Base-by-base conservation (phyloP, 2,329 filamentous ascomycete species). In the Stromatinia cepivora region DNA sequence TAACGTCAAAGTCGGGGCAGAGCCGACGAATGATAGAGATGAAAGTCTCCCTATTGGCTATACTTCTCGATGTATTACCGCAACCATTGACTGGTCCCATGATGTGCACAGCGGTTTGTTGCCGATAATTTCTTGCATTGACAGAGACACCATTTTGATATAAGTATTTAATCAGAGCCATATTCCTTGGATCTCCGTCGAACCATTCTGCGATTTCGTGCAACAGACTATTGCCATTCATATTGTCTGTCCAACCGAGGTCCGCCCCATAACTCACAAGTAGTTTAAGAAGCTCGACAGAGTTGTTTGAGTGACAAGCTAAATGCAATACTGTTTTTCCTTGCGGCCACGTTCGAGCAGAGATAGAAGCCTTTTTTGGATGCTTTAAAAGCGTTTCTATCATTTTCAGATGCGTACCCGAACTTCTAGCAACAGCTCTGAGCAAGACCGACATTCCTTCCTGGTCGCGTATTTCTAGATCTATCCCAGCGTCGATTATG, bases 271-370 rank as follows among this genome's bases (percentile, higher is more conserved):
- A 46, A 15, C 28, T 56, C 34, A 71, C n/a, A 31, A 72, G 20
- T n/a, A 54, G 13, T 20, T 68, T 39, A n/a, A 72, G 56, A 34
- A 67, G 20, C 11, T 39, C 17, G 8, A 54, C 7, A 11, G 70
- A 50, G 1, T 53, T 13, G 0, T 28, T 17, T 4, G 34, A 61
- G 5, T 67, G 34, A 66, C 56, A 65, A 15, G 50, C 63, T 25
- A 67, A 48, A 62, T 71, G 71, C 20, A 72, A 39, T 10, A 64
- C 42, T 39, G 56, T 70, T 39, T 62, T 56, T 3, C 70, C 70
- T 25, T 67, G 22, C 4, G 42, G n/a, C 36, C 25, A 66, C 2
- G 64, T 58, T 36, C 64, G 13, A 50, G 42, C 42, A 17, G 28
- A 57, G 13, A 50, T 58, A 5, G 28, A 31, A 34, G 64, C 39